These are phyloP conservation scores for Ceratobasidium sp. DNA, from an alignment of 1,284 basidiomycete genomes.

Conservation along the genomic window DNA sequence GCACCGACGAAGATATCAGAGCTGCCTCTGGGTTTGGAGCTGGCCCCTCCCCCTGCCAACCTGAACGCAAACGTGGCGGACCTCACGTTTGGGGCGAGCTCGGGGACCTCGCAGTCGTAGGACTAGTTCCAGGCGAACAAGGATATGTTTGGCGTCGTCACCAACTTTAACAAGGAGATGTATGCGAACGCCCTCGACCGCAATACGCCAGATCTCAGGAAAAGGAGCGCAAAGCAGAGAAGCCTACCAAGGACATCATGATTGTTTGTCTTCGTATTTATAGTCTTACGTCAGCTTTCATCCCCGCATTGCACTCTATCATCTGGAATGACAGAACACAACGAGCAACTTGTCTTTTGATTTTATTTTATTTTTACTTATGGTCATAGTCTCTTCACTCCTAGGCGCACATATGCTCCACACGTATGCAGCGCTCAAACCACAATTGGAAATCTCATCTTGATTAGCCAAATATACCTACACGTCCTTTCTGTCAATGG, in stretches of 20 bases:
- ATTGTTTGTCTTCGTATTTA: too few species aligned
- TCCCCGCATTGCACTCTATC: too few species aligned
- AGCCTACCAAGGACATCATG: conserved; percentile 91
- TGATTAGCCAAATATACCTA: too few species aligned
- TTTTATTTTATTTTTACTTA: too few species aligned
- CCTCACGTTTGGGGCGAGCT: conserved; percentile 70
- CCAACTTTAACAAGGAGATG: conserved; percentile 91
- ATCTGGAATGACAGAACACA: too few species aligned
- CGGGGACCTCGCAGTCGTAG: conserved; percentile 68
- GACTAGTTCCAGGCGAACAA: conserved; percentile 98
- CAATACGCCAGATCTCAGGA: conserved; percentile 84
- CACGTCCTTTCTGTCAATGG: too few species aligned
- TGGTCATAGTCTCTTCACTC: too few species aligned
- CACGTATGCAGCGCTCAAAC: too few species aligned
- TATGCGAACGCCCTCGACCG: conserved; percentile 97
- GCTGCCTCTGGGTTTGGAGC: conserved; percentile 52
- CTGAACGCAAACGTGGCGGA: conserved; percentile 62
- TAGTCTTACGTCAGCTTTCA: too few species aligned
- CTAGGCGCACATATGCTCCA: too few species aligned
- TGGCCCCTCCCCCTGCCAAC: conserved; percentile 46
- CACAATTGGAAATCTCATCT: too few species aligned
- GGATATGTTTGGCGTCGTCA: conserved; percentile 90
- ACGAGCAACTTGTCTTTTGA: too few species aligned
- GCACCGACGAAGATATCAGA: conserved; percentile 88
- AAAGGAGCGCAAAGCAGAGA: conserved; percentile 87